Percentiles rank a stretch among this genome's conserved stretches.
phyloP scores from a whole-genome alignment of 768 basidiomycete species.

The Phlebiopsis flavidoalba region DNA sequence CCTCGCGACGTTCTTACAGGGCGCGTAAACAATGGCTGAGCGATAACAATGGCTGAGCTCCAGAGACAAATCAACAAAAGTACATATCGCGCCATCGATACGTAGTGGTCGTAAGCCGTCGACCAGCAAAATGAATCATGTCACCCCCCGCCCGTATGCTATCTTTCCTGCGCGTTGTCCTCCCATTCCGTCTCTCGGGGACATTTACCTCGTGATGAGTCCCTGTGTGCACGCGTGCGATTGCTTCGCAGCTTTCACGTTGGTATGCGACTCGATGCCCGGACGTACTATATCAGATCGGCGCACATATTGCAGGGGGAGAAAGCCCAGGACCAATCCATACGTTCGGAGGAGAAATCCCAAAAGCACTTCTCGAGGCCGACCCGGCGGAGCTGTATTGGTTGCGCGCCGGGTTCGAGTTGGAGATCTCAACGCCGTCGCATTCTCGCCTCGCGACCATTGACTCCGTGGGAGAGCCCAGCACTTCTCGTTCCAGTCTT shows the following conservation, averaged over 20 bases:
- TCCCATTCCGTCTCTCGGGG: slow-evolving; percentile 35
- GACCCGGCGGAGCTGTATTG: slow-evolving; percentile 44
- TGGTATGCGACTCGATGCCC: no score
- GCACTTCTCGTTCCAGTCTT: slow-evolving; percentile 28
- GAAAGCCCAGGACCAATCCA: no score
- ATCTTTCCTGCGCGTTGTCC: slow-evolving; percentile 32
- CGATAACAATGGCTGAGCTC: no score
- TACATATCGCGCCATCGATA: no score
- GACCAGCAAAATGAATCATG: no score
- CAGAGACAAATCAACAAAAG: no score
- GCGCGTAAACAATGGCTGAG: slow-evolving; percentile 28
- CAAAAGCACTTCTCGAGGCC: neutral
- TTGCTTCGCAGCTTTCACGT: no score
- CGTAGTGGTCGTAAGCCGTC: no score
- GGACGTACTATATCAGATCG: no score
- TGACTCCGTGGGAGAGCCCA: slow-evolving; percentile 9
- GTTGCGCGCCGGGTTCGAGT: slow-evolving; percentile 37
- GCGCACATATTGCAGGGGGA: no score
- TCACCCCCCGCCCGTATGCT: slow-evolving; percentile 20
- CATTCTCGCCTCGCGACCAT: slow-evolving; percentile 4
- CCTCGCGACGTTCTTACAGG: slow-evolving; percentile 32
- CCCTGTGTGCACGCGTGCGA: no score
- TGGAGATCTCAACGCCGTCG: slow-evolving; percentile 25
- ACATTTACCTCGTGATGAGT: no score
- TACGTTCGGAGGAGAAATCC: slow-evolving; percentile 22